Conservation (phyloP, 2,329 filamentous ascomycete species). For the Aspergillus candidus region DNA sequence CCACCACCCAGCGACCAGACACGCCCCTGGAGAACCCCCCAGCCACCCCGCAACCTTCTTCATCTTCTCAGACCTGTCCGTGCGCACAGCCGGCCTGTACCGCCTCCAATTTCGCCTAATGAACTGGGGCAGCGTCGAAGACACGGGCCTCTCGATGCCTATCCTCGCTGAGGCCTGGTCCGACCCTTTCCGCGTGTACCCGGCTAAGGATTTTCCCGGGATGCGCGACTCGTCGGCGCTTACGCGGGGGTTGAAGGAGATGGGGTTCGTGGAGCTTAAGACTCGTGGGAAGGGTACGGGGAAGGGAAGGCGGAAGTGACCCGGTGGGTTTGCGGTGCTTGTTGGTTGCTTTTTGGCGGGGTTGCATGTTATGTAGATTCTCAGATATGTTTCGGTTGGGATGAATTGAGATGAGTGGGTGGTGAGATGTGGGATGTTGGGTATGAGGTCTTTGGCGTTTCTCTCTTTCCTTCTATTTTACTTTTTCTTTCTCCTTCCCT, state of each 20-base stretch:
- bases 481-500: not conserved
- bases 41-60: conserved; percentile 39
- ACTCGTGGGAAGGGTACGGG: conserved; percentile 33
- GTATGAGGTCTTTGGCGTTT: not conserved
- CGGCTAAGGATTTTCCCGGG: conserved; percentile 41
- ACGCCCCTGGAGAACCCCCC: conserved; percentile 10
- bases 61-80: conserved; percentile 44
- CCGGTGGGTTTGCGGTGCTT: no score
- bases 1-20: not conserved
- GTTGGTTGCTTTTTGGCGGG: no score
- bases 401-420: not conserved
- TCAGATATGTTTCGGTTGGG: not conserved
- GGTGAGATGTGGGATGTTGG: not conserved
- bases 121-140: conserved; percentile 33
- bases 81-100: conserved; percentile 41
- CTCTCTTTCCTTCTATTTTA: not conserved
- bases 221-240: conserved; percentile 38
- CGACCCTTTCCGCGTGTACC: conserved; percentile 37
- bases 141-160: conserved; percentile 31
- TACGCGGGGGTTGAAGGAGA: conserved; percentile 33
- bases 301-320: conserved; percentile 6
- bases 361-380: no score
- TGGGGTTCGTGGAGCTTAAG: conserved; percentile 39
- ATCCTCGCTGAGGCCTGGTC: conserved; percentile 38
- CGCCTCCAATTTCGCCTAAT: conserved; percentile 42